Base-by-base conservation (phyloP, 2,329 filamentous ascomycete genomes). In the Aureobasidium melanogenum region DNA sequence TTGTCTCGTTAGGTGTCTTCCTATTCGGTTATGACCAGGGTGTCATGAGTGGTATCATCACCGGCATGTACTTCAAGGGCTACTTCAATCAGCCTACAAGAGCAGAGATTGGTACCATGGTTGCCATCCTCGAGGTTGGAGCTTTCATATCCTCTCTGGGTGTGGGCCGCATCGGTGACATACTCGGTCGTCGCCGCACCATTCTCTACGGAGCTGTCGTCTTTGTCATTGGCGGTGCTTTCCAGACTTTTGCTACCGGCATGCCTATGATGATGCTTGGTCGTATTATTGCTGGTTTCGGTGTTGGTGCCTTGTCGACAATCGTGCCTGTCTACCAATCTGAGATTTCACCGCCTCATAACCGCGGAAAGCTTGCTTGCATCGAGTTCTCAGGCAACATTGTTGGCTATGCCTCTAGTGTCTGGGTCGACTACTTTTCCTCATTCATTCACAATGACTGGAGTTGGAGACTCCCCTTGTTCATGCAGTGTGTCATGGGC, bases 381-480 rank as follows among this genome's bases (percentile, higher is more conserved):
- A 97, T 99, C 67, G 94, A 99, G 74, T 99, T 97, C 71, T 93
- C 93, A 0, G 94, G 94, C 59, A 99, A 99, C 75, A 96, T 99
- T 65, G 87, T 90, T 64, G 94, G 94, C 34, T 99, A 99, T 73
- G 88, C 93, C 60, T 91, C 91, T 58, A 97, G 93, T 68, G 93
- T 97, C 24, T 99, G 94, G 94, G 93, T 97, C 30, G 94, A 99
- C 74, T 99, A 97, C 76, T 93, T 94, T 69, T 97, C 92, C 75
- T 94, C 89, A 62, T 97, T 82, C 72, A 97, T 99, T 71, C 75
- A 90, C 64, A 89, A 80, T 69, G 80, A 97, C 73, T 82, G 88
- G 77, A 91, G 94, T 2, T 99, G 94, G 94, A 88, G 94, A 52
- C 69, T 97, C 47, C 94, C 94, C 1, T 77, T 99, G 56, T 76